Base-by-base conservation (phyloP, 129 eudicot genomes). In the Artemisia tridentata region DNA sequence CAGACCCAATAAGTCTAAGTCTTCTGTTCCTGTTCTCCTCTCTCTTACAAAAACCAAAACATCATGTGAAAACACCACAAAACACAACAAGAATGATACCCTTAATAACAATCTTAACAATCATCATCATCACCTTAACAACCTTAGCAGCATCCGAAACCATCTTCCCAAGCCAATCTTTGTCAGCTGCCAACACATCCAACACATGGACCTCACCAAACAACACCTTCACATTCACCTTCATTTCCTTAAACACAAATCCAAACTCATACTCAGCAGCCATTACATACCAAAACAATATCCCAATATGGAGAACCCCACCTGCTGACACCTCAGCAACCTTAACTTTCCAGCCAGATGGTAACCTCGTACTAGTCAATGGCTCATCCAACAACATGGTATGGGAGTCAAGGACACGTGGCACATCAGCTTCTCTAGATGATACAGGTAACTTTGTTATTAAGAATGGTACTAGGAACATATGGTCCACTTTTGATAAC, bases 381-480 rank as follows among this genome's bases (percentile, higher is more conserved):
- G 90, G 88, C 29, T 55, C 88, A 27, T 41, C 87, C 63, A 34
- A 31, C 45, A 34, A 38, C 45, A 1, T 81, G 18, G 81, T 92
- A 34, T 92, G 98, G 98, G 75, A 83, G 66, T 83, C 96, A 16
- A 60, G 48, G 49, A 89, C 98, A 17, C 84, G 86, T 48, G 88
- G 85, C 49, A 61, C 95, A 20, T 16, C 71, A 7, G 98, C 95
- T 9, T 10, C 65, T 0, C 75, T 92, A 7, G 85, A 80, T 0
- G 87, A 92, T 9, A 55, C 78, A 29, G 96, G 98, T 72, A 87
- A 92, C 21, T 77, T 92, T 7, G 31, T 80, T 10, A 81, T 92
- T 34, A 63, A 57, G 34, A 88, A 82, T 60, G 72, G 75, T 25
- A 63, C 82, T 47, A 62, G 1, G 38, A 31, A 74, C 5, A 62